These are phyloP conservation scores for Aspergillus diversus DNA, from an alignment of 495 filamentous ascomycete species.

Conservation along the genomic window DNA sequence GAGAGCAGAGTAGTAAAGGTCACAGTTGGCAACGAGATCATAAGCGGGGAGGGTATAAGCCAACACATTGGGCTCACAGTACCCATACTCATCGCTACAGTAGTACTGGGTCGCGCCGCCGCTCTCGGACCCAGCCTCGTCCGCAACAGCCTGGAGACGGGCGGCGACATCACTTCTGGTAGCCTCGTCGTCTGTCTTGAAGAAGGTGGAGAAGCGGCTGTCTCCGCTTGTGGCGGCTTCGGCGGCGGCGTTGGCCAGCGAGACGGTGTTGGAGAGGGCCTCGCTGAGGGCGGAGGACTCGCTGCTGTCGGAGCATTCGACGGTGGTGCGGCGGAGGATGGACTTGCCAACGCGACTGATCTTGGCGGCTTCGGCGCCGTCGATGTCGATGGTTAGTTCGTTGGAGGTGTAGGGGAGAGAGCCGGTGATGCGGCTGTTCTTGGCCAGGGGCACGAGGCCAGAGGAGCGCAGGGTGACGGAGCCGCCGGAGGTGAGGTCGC, in stretches of 20 bases:
- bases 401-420: slow-evolving; percentile 50
- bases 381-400: slow-evolving; percentile 49
- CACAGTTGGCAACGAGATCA: slow-evolving; percentile 60
- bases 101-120: slow-evolving; percentile 51
- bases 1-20: slow-evolving; percentile 56
- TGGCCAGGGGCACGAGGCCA: slow-evolving; percentile 51
- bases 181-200: slow-evolving; percentile 56
- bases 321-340: slow-evolving; percentile 52
- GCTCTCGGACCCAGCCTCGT: slow-evolving; percentile 49
- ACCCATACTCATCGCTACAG: slow-evolving; percentile 54
- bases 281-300: slow-evolving; percentile 43
- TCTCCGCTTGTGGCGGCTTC: slow-evolving; percentile 54
- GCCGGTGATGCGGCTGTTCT: slow-evolving; percentile 49
- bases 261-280: slow-evolving; percentile 53
- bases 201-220: slow-evolving; percentile 61
- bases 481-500: slow-evolving; percentile 55
- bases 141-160: slow-evolving; percentile 54
- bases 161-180: slow-evolving; percentile 53
- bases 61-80: slow-evolving; percentile 54
- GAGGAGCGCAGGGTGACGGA: slow-evolving; percentile 52
- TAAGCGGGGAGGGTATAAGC: slow-evolving; percentile 59
- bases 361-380: slow-evolving; percentile 53
- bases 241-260: slow-evolving; percentile 57
- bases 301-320: slow-evolving; percentile 53
- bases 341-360: slow-evolving; percentile 47